Base-by-base conservation (phyloP, 768 basidiomycete species). In the Dioszegia aurantiaca region DNA sequence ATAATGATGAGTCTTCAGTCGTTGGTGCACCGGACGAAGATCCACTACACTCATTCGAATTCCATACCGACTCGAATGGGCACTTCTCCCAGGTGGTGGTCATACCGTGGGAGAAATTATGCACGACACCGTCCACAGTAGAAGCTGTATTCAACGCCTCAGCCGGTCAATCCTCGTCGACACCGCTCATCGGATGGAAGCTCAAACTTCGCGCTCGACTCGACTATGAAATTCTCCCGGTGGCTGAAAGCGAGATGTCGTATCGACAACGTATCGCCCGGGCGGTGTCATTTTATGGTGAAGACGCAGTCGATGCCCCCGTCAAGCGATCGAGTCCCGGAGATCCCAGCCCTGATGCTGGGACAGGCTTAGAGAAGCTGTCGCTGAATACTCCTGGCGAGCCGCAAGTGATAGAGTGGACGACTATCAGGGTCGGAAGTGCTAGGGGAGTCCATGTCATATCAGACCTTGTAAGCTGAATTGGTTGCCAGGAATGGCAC, bases 391-490 rank as follows among this genome's bases (percentile, higher is more conserved):
- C 55, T 19, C 55, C 60, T 12, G 56, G 37, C 14, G 40, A 58
- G 27, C 60, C 68, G 42, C 56, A 58, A 5, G 58, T 57, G 1
- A 55, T 63, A 12, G 36, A 43, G 23, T 55, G 54, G 30, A 55
- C 56, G 11, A 46, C 56, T 0, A 60, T 67, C 12, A 52, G 52
- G 21, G 62, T 72, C 3, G 55, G 61, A 0, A 19, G 37, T 0
- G 44, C 52, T 14, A 63, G 55, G 2, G 72, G 75, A 9, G 47
- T 93, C 14, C 85, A 89, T 17, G 83, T 94, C 55, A 86, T 97
- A 14, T 93, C 90, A 8, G 93, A 97, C 67, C 87, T 97, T 41
- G 93, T 64, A 33, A 59, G 65, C 46, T 2, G n/a, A 4, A n/a
- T 33, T 41, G 23, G 41, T 12, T 47, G 23, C 10, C 2, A n/a